Evolutionary conservation across 179 eudicot genomes (phyloP).

Genomic region (Sideroxylon spinosum): DNA sequence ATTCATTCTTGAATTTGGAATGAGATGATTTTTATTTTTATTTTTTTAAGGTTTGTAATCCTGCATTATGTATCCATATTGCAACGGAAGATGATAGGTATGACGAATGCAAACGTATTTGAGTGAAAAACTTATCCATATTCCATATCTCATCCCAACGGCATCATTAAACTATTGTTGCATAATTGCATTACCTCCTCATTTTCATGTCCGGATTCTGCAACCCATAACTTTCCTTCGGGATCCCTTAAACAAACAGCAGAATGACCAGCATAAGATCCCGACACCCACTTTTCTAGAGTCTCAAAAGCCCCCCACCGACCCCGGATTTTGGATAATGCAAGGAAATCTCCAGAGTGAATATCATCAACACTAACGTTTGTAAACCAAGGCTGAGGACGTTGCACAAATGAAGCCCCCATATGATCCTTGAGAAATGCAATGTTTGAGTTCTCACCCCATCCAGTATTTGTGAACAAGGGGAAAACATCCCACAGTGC

Average conservation of each 20-base stretch:
- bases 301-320: slow-evolving; percentile 99
- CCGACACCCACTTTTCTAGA: slow-evolving; percentile 94
- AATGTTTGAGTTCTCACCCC: slow-evolving; percentile 88
- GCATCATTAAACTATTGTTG: too few relatives aligned
- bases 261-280: slow-evolving; percentile 94
- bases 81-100: too few relatives aligned
- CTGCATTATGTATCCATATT: neutral
- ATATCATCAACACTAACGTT: slow-evolving; percentile 73
- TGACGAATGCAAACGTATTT: too few relatives aligned
- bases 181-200: slow-evolving; percentile 50
- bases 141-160: neutral
- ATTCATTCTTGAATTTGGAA: neutral
- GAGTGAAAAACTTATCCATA: neutral
- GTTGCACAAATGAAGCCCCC: slow-evolving; percentile 77
- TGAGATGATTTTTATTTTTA: neutral
- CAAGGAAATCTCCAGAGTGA: slow-evolving; percentile 93
- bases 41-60: neutral
- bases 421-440: slow-evolving; percentile 80
- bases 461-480: slow-evolving; percentile 72
- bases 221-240: slow-evolving; percentile 96
- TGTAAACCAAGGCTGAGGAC: slow-evolving; percentile 91
- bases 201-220: slow-evolving; percentile 95
- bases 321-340: slow-evolving; percentile 90
- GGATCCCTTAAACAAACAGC: slow-evolving; percentile 92
- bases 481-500: slow-evolving; percentile 96